These are phyloP conservation scores for Colletotrichum navitas DNA, from an alignment of 2,329 filamentous ascomycete species.

Conservation along the genomic window DNA sequence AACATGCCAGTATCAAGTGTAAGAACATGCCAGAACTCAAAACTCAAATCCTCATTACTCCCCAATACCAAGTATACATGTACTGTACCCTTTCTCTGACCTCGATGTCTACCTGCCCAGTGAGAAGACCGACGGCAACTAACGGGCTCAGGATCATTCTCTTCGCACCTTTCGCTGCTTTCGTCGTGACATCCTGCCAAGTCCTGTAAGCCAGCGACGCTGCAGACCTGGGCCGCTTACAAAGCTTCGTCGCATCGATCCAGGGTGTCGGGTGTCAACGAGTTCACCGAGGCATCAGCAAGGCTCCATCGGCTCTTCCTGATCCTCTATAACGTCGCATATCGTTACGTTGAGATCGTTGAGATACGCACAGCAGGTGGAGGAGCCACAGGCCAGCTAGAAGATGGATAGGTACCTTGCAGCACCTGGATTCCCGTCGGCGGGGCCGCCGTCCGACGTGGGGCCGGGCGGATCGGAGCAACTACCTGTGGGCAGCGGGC, in stretches of 20 bases:
- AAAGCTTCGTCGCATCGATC: constrained; percentile 64
- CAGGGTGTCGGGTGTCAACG: constrained; percentile 62
- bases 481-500: constrained; percentile 3
- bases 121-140: neutral
- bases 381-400: constrained; percentile 50
- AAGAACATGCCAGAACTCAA: constrained; percentile 30
- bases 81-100: neutral
- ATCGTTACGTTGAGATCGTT: constrained; percentile 70
- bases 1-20: constrained; percentile 35
- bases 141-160: constrained; percentile 55
- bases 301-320: constrained; percentile 70
- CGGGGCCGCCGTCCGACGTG: constrained; percentile 27
- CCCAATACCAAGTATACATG: constrained; percentile 13
- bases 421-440: constrained; percentile 58
- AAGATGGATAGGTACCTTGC: constrained; percentile 56
- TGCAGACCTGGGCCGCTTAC: constrained; percentile 60
- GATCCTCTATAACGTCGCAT: constrained; percentile 69
- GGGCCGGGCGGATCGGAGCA: constrained; percentile 10
- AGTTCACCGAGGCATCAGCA: constrained; percentile 61
- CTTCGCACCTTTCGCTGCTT: constrained; percentile 66
- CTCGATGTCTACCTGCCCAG: neutral
- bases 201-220: constrained; percentile 60
- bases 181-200: constrained; percentile 65
- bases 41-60: constrained; percentile 29
- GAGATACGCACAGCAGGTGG: constrained; percentile 45